Percentiles rank a stretch among this genome's conserved stretches.
Evolutionary conservation across 192 early-diverging fungal species (phyloP).

Genomic region (Podila clonocystis): DNA sequence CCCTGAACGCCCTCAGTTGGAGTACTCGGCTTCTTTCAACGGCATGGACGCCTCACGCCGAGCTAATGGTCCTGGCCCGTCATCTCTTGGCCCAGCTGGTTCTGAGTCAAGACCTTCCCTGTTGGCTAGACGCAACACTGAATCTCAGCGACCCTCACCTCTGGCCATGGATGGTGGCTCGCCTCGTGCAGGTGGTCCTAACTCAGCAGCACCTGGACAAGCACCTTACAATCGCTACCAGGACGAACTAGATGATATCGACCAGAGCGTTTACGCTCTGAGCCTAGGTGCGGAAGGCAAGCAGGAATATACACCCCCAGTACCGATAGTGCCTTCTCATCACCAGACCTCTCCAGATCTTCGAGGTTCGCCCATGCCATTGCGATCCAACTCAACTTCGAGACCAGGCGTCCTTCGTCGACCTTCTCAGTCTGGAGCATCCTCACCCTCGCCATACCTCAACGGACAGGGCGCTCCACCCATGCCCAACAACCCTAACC

Average conservation of each 20-base stretch:
- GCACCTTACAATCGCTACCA: conserved; percentile 28
- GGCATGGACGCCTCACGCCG: conserved; percentile 14
- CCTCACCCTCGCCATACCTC: neutral
- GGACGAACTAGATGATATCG: conserved; percentile 44
- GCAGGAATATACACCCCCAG: neutral
- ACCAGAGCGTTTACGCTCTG: conserved; percentile 26
- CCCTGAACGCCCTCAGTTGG: conserved; percentile 30
- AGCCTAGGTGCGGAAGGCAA: conserved; percentile 14
- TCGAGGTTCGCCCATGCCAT: neutral
- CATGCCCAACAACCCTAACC: conserved; percentile 2
- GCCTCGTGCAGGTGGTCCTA: neutral
- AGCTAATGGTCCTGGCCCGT: conserved; percentile 15
- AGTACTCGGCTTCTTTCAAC: conserved; percentile 32
- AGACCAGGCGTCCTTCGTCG: conserved; percentile 13
- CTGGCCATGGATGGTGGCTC: conserved; percentile 16
- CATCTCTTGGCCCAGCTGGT: conserved; percentile 35
- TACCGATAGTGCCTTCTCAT: neutral
- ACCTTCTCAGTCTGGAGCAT: conserved; percentile 10
- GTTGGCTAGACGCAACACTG: conserved; percentile 37
- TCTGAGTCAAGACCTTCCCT: conserved; percentile 22
- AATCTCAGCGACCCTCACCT: conserved; percentile 19
- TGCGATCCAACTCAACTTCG: conserved; percentile 17
- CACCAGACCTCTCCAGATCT: neutral
- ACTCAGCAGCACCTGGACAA: conserved; percentile 4
- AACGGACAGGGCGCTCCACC: conserved; percentile 5